Evolutionary conservation across 139 green algal genomes (phyloP).

Genomic region (Tetraselmis chui): DNA sequence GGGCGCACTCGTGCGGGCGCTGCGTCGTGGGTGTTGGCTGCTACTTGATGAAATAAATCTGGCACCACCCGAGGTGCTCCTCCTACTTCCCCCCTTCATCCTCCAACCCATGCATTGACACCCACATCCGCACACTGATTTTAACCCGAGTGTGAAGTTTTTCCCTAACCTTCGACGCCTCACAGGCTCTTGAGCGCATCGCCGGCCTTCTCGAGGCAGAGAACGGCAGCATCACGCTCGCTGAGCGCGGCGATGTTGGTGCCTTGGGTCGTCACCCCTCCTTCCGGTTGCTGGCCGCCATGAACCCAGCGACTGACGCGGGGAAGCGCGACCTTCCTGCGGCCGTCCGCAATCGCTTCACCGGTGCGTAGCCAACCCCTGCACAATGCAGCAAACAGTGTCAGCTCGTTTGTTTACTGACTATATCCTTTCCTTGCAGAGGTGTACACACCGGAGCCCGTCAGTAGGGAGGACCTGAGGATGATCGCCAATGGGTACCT

Average conservation of each 20-base stretch:
- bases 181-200: constrained; percentile 70
- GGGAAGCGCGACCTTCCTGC: constrained; percentile 91
- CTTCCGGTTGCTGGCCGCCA: constrained; percentile 92
- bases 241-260: constrained; percentile 73
- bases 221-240: constrained; percentile 52
- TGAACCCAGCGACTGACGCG: constrained; percentile 96
- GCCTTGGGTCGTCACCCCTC: constrained; percentile 67
- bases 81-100: neutral
- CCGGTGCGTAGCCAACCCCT: constrained; percentile 30
- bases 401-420: no score
- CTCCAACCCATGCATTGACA: no score
- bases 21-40: constrained; percentile 89
- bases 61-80: constrained; percentile 63
- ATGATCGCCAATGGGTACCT: constrained; percentile 77
- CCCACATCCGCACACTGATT: no score
- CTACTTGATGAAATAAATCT: constrained; percentile 96
- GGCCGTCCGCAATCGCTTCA: constrained; percentile 83
- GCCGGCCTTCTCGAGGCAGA: constrained; percentile 79
- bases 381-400: no score
- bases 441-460: constrained; percentile 83
- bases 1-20: constrained; percentile 77
- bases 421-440: no score
- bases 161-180: no score
- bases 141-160: no score
- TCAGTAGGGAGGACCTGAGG: constrained; percentile 65